Evolutionary conservation across 805 yeast genomes (phyloP).

Genomic region (Lachancea meyersii): DNA sequence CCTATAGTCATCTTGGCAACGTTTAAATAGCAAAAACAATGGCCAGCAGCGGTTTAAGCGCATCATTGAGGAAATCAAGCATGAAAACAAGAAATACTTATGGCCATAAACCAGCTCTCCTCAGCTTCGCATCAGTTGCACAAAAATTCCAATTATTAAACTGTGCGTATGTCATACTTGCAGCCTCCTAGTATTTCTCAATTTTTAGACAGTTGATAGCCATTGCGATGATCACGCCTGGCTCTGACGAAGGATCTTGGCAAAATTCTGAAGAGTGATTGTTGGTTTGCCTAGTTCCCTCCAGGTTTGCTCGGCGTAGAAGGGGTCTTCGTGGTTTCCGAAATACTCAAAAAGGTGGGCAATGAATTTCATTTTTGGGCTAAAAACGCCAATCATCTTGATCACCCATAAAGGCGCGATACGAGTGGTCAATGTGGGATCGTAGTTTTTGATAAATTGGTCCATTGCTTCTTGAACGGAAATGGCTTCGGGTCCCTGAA

Average conservation of each 20-base stretch:
- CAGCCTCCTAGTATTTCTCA: too few species aligned
- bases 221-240: too few species aligned
- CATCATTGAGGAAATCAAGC: too few species aligned
- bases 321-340: conserved; percentile 6
- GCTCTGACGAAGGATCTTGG: conserved; percentile 2
- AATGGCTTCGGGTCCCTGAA: conserved; percentile 7
- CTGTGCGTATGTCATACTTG: too few species aligned
- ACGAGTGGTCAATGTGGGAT: conserved; percentile 3
- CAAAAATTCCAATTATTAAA: too few species aligned
- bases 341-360: conserved; percentile 6
- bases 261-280: conserved; percentile 1
- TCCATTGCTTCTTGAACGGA: conserved; percentile 4
- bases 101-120: too few species aligned
- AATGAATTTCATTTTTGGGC: conserved; percentile 4
- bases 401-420: conserved; percentile 6
- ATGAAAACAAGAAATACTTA: too few species aligned
- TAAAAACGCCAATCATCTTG: conserved; percentile 2
- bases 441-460: conserved; percentile 2
- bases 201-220: too few species aligned
- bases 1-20: too few species aligned
- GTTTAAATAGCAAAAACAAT: too few species aligned
- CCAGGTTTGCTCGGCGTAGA: conserved; percentile 6
- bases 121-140: too few species aligned
- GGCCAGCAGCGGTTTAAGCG: too few species aligned
- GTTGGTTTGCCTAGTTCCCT: conserved; percentile 2